Evolutionary conservation across 164 flowering plant genomes (phyloP).

Genomic region (Macadamia tetraphylla): DNA sequence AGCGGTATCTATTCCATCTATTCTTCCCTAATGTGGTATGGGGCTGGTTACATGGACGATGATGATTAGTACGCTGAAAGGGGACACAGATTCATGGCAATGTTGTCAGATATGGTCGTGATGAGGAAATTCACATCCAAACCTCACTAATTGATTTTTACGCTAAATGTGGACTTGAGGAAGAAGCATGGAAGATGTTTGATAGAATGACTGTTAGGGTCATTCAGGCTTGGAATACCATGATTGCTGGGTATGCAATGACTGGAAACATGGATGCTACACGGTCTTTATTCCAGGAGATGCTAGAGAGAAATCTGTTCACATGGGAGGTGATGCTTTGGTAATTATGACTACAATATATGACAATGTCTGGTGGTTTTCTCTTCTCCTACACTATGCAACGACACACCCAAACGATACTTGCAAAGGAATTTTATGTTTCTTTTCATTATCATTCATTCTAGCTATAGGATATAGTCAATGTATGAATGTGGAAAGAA

Average conservation of each 20-base stretch:
- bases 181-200: conserved; percentile 7
- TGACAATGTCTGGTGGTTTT: too few relatives aligned
- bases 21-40: too few relatives aligned
- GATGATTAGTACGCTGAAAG: too few relatives aligned
- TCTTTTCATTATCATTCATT: too few relatives aligned
- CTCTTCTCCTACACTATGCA: too few relatives aligned
- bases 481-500: too few relatives aligned
- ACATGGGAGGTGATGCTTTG: conserved; percentile 13
- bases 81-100: conserved; percentile 18
- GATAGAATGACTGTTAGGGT: conserved; percentile 14
- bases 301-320: conserved; percentile 14
- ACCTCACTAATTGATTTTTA: conserved; percentile 19
- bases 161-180: conserved; percentile 4
- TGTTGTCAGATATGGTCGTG: conserved; percentile 23
- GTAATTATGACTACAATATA: too few relatives aligned
- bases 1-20: too few relatives aligned
- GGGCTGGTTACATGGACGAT: too few relatives aligned
- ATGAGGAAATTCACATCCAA: conserved; percentile 17
- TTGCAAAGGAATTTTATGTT: too few relatives aligned
- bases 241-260: conserved; percentile 12
- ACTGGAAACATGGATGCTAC: conserved; percentile 15
- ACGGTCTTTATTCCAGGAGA: conserved; percentile 9
- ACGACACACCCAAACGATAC: too few relatives aligned
- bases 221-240: conserved; percentile 20
- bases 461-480: too few relatives aligned